phyloP scores from a whole-genome alignment of 148 eudicot species.

The Rhododendron mucronatum region DNA sequence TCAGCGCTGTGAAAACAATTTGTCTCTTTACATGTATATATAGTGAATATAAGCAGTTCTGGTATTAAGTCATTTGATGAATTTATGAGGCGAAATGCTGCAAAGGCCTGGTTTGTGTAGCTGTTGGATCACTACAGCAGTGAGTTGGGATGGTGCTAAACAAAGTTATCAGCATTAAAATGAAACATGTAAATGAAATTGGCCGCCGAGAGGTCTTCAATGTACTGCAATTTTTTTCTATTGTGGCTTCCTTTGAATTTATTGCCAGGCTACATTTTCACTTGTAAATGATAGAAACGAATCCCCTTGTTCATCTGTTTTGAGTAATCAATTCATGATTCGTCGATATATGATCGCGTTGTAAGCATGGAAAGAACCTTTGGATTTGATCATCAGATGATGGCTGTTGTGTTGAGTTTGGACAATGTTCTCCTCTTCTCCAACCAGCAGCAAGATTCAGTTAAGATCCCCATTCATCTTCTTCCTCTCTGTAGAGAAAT shows the following conservation, averaged over 20 bases:
- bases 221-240: not conserved
- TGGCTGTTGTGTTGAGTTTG: not conserved
- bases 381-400: not conserved
- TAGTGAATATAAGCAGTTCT: constrained; percentile 3
- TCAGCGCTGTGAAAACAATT: not conserved
- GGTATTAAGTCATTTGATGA: not conserved
- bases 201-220: not conserved
- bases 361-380: not conserved
- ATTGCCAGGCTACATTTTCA: not conserved
- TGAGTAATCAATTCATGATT: not conserved
- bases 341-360: not conserved
- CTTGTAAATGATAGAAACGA: not conserved
- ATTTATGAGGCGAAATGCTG: not conserved
- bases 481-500: too few relatives aligned
- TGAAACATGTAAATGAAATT: constrained; percentile 4
- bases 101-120: not conserved
- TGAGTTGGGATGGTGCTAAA: constrained; percentile 2
- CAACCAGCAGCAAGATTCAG: too few relatives aligned
- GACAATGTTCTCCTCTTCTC: not conserved
- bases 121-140: not conserved
- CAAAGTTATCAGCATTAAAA: not conserved
- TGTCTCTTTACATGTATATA: constrained; percentile 11
- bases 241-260: not conserved
- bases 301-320: not conserved
- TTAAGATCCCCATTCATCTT: too few relatives aligned